Percentiles rank a stretch among this genome's conserved stretches.
Evolutionary conservation across 2,329 filamentous ascomycete species (phyloP).

Genomic region (Hyphodiscus sp.): DNA sequence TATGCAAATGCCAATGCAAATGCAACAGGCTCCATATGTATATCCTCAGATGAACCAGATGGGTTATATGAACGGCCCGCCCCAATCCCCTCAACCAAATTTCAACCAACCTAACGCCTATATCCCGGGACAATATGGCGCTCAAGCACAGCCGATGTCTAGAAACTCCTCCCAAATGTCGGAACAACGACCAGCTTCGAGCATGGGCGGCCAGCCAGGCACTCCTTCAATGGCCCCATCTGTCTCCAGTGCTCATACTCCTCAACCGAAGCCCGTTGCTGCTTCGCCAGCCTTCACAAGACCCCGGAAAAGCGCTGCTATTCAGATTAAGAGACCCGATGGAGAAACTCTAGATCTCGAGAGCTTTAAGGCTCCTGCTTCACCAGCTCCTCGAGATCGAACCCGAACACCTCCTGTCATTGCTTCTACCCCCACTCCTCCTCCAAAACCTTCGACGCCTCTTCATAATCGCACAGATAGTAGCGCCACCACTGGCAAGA

Average conservation of each 20-base stretch:
- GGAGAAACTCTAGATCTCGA: constrained; percentile 71
- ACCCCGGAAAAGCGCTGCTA: constrained; percentile 59
- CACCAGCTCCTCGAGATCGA: constrained; percentile 45
- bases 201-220: constrained; percentile 29
- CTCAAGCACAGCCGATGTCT: constrained; percentile 64
- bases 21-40: constrained; percentile 34
- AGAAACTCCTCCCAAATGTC: constrained; percentile 76
- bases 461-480: constrained; percentile 67
- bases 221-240: constrained; percentile 28
- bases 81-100: constrained; percentile 39
- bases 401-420: constrained; percentile 57
- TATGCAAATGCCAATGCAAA: constrained; percentile 31
- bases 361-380: constrained; percentile 58
- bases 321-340: constrained; percentile 77
- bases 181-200: constrained; percentile 46
- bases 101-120: constrained; percentile 38
- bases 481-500: constrained; percentile 51
- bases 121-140: constrained; percentile 31
- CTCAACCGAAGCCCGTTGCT: constrained; percentile 43
- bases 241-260: constrained; percentile 47
- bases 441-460: constrained; percentile 65
- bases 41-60: constrained; percentile 42
- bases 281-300: constrained; percentile 30
- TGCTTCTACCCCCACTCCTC: constrained; percentile 71
- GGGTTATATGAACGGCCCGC: constrained; percentile 42